A percentile compares a stretch with the other conserved stretches of the same genome.
Evolutionary conservation across 1,284 basidiomycete species (phyloP).

Genomic region (Phaffia rhodozyma): DNA sequence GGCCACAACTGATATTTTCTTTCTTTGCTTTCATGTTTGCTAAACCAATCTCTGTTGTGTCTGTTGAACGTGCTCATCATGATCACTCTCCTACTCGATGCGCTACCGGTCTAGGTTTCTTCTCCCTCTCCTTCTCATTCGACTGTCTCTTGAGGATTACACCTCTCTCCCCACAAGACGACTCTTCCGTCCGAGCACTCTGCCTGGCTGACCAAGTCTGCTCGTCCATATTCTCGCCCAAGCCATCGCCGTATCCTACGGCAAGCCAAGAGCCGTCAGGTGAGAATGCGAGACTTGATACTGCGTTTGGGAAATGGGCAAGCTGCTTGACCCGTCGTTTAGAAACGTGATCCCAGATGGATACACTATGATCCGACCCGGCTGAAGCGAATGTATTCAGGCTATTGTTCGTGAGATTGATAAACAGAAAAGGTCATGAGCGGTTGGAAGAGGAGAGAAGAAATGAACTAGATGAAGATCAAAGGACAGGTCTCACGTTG

Average conservation of each 20-base stretch:
- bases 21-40: not conserved
- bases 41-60: not conserved
- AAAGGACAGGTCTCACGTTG: conserved; percentile 44
- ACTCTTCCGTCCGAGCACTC: too few species aligned
- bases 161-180: too few species aligned
- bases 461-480: conserved; percentile 6
- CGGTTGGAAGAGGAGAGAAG: not conserved
- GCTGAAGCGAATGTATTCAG: conserved; percentile 91
- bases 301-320: conserved; percentile 59
- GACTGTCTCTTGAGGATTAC: not conserved
- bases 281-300: conserved; percentile 67
- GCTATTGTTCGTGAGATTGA: conserved; percentile 33
- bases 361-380: conserved; percentile 81
- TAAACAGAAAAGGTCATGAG: not conserved
- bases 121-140: not conserved
- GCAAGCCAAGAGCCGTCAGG: conserved; percentile 70
- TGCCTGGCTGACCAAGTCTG: too few species aligned
- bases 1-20: too few species aligned
- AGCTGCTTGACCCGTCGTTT: conserved; percentile 91
- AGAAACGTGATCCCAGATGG: conserved; percentile 92
- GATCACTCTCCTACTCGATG: not conserved
- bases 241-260: conserved; percentile 68
- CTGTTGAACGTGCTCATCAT: not conserved
- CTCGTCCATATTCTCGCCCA: conserved; percentile 60
- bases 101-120: not conserved